Evolutionary conservation across 306 rosid genomes (phyloP), one percentile per base, ranked within the genome.

Genomic region (Quercus alba): DNA sequence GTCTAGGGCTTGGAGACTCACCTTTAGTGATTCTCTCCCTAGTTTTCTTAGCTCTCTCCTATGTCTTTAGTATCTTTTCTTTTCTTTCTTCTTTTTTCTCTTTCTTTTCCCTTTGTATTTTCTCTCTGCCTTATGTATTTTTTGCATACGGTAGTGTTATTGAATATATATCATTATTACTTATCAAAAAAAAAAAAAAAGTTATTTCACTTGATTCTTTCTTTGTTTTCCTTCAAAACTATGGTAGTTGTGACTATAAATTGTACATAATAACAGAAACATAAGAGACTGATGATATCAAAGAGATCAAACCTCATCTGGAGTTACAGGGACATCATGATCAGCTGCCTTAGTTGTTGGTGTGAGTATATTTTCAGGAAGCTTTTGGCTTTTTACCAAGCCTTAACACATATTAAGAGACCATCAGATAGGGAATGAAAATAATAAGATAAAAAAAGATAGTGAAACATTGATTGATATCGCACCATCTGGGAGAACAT

Each of bases 261-360:
- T 51, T 28, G 82, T 74, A 41, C 51, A 55, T 11, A 12, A 55
- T 20, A 38, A n/a, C 46, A 10, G 62, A 83, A 49, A 72, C 49
- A 30, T 10, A 52, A 80, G 72, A n/a, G 52, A 38, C 31, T 77
- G 44, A 75, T 61, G n/a, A 71, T 35, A 73, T 46, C 62, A 74
- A 77, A 70, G 23, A n/a, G 51, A 72, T 49, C 79, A 62, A 72
- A 87, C 99, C 98, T 95, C 99, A 72, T 90, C 97, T 31, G 97
- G 97, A 73, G 97, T 87, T 68, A 95, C 87, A 33, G 98, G 99
- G 84, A 85, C 92, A 31, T 95, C 99, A 78, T 93, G 99, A 85
- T 89, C 94, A 41, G 85, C 91, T 79, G 99, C 98, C 84, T 95
- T 95, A 64, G 99, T 93, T 71, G 99, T 95, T 68, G 98, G 99